Conservation (phyloP, 257 asterid species). For the Gentiana macrophylla region DNA sequence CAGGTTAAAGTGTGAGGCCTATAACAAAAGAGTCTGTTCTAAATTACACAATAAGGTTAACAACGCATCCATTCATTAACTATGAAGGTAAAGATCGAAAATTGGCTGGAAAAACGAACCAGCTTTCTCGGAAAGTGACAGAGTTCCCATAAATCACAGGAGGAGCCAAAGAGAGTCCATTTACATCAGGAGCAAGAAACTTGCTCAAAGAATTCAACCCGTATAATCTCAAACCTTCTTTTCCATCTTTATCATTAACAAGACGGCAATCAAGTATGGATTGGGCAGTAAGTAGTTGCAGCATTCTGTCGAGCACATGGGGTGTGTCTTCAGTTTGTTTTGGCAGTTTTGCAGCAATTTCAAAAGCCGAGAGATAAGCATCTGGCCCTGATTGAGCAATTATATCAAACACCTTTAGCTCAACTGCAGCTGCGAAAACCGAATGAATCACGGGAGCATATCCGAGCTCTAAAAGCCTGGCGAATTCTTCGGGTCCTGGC, state of each 20-base stretch:
- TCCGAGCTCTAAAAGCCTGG: neutral
- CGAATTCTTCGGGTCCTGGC: no score
- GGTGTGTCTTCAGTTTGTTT: conserved; percentile 17
- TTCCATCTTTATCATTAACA: conserved; percentile 4
- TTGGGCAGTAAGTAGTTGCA: conserved; percentile 25
- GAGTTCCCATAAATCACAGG: neutral
- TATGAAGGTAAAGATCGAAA: neutral
- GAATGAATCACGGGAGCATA: neutral
- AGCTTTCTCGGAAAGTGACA: neutral
- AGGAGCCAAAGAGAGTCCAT: conserved; percentile 25
- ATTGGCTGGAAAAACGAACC: neutral
- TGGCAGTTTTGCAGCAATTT: conserved; percentile 21
- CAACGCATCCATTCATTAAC: no score
- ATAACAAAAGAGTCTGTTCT: no score
- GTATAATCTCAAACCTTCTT: conserved; percentile 13
- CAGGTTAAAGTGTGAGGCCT: no score
- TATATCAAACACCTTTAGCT: conserved; percentile 12
- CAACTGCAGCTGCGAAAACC: conserved; percentile 8
- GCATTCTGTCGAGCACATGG: conserved; percentile 26
- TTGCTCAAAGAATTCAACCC: conserved; percentile 25
- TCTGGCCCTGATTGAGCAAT: conserved; percentile 10
- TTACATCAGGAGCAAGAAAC: conserved; percentile 20
- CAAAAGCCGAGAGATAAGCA: conserved; percentile 15
- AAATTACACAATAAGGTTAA: no score
- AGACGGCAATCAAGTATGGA: conserved; percentile 16